Conservation (phyloP, 768 basidiomycete genomes). For the Coprinopsis sp. region DNA sequence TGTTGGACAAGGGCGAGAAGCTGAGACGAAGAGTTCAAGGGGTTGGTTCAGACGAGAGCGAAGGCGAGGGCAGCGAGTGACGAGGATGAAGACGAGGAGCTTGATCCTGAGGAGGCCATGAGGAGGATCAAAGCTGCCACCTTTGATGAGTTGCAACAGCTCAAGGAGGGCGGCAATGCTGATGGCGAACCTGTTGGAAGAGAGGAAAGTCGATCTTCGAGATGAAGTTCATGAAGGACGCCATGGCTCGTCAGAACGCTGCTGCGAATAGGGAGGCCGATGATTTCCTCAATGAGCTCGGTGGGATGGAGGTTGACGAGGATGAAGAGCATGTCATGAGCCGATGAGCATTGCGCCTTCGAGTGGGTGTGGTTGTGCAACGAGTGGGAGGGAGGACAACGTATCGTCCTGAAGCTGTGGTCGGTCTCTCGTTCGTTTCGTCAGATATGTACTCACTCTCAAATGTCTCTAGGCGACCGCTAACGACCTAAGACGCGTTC, state of each 20-base stretch:
- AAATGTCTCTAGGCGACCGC: neutral
- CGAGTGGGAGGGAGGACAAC: constrained; percentile 66
- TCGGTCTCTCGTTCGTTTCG: constrained; percentile 16
- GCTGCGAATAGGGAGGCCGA: constrained; percentile 60
- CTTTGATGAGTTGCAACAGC: constrained; percentile 67
- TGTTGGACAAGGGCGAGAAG: constrained; percentile 79
- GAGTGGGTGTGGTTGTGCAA: constrained; percentile 40
- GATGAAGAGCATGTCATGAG: constrained; percentile 24
- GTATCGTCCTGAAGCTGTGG: constrained; percentile 50
- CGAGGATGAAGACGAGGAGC: constrained; percentile 39
- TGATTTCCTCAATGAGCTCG: constrained; percentile 70
- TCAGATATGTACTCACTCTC: neutral
- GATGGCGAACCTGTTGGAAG: constrained; percentile 22
- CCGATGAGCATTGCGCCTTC: constrained; percentile 19
- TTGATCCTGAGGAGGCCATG: constrained; percentile 38
- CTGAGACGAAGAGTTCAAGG: constrained; percentile 74
- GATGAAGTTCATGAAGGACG: constrained; percentile 99
- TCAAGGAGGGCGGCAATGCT: constrained; percentile 38
- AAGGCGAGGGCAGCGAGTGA: constrained; percentile 42
- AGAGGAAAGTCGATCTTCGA: constrained; percentile 73
- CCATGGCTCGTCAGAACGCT: constrained; percentile 61
- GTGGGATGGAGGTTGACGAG: constrained; percentile 27
- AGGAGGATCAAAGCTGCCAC: constrained; percentile 59
- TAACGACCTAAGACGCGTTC: neutral
- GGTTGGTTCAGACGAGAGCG: constrained; percentile 51